Conservation (phyloP, 305 asterid species). For the Fraxinus nigra region DNA sequence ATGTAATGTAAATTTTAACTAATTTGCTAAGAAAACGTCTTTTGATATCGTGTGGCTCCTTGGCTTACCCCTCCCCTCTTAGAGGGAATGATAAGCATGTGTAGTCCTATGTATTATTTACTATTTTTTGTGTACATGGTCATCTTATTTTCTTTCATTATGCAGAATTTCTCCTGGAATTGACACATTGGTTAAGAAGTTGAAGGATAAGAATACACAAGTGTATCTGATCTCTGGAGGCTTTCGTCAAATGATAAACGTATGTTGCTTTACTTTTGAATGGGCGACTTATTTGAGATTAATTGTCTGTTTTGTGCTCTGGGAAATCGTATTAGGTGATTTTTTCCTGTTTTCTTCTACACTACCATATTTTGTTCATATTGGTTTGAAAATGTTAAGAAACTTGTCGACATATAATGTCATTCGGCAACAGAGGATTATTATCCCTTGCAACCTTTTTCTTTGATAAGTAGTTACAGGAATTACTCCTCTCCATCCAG, state of each 20-base stretch:
- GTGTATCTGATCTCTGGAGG: conserved; percentile 91
- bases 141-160: conserved; percentile 22
- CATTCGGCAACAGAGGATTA: neutral
- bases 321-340: neutral
- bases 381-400: neutral
- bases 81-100: neutral
- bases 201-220: conserved; percentile 50
- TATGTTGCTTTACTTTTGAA: conserved; percentile 33
- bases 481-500: neutral
- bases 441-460: neutral
- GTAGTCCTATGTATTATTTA: neutral
- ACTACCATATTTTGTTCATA: neutral
- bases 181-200: conserved; percentile 67
- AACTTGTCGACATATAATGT: neutral
- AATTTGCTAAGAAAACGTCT: neutral
- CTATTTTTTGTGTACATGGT: neutral
- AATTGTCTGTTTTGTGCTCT: neutral
- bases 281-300: conserved; percentile 3
- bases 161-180: conserved; percentile 86
- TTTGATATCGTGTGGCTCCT: neutral
- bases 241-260: conserved; percentile 95
- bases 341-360: neutral
- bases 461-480: neutral
- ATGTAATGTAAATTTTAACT: neutral
- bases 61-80: neutral